phyloP scores from a whole-genome alignment of 495 filamentous ascomycete species.

The Daldinia grandis region DNA sequence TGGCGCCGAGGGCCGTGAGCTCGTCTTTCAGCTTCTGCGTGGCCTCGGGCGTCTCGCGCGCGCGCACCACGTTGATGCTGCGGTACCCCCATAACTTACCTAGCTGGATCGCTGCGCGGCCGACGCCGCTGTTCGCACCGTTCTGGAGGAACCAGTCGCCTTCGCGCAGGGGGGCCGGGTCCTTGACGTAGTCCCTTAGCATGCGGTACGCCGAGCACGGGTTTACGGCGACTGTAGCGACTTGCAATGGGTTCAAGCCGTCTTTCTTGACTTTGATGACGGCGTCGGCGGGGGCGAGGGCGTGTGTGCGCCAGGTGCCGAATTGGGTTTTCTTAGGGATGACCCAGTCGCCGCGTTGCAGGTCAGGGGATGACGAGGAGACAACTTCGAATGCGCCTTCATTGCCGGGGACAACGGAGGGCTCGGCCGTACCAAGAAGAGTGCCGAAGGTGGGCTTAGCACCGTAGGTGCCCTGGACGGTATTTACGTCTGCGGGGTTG shows the following conservation, averaged over 20 bases:
- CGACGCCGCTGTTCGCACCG: constrained; percentile 92
- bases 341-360: constrained; percentile 83
- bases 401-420: constrained; percentile 73
- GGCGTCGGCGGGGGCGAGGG: constrained; percentile 65
- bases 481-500: constrained; percentile 97
- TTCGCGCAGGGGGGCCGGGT: constrained; percentile 50
- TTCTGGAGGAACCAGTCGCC: constrained; percentile 96
- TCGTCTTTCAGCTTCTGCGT: constrained; percentile 75
- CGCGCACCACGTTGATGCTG: constrained; percentile 84
- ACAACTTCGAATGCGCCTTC: constrained; percentile 91
- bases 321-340: constrained; percentile 81
- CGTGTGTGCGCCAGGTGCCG: constrained; percentile 94
- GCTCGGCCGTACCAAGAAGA: constrained; percentile 74
- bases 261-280: constrained; percentile 73
- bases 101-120: constrained; percentile 86
- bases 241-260: constrained; percentile 75
- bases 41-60: constrained; percentile 66
- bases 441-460: constrained; percentile 77
- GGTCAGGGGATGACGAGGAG: constrained; percentile 63
- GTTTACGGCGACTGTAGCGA: constrained; percentile 87
- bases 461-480: constrained; percentile 94
- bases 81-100: constrained; percentile 83
- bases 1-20: constrained; percentile 74
- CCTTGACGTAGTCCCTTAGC: constrained; percentile 79
- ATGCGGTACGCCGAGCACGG: constrained; percentile 93